Evolutionary conservation across 106 monocot genomes (phyloP), one percentile per base, ranked within the genome.

Genomic region (Cymbidium sinense): DNA sequence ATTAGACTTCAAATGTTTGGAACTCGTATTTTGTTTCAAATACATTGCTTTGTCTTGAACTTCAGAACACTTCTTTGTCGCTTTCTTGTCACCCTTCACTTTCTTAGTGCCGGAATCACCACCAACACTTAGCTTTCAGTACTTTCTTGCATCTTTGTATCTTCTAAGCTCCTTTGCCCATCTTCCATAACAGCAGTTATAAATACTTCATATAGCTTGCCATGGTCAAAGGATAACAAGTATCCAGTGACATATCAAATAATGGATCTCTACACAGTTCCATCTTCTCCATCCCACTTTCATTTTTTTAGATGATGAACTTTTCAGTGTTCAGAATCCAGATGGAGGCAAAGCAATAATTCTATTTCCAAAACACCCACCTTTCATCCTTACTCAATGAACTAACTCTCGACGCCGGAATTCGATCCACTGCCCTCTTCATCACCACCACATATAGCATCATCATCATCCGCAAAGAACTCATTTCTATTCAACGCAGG

Each of bases 361-460:
- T 58, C 23, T 58, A 23, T n/a, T 58, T 28, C 7, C 11, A 44
- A 44, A 43, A 13, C 43, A 43, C 27, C 28, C 8, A 21, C 27
- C 23, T 34, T 76, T 34, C 10, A 35, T 29, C 44, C 77, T 90
- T 82, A 94, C 25, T 91, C 94, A 79, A 89, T 77, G 62, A 80
- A 86, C 79, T 91, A 90, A 47, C 87, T 86, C 84, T 93, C 93
- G 30, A 96, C 96, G 35, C 88, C 96, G 7, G 96, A 96, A 86
- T 91, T 88, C 1, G 80, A 76, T 12, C 80, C 95, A 67, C 85
- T 88, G 12, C 77, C 96, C 39, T 82, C 96, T 55, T 76, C 84
- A 29, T 72, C 85, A 69, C 83, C 84, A 19, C 4, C 64, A 43
- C n/a, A 77, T 43, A 70, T 50, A 23, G 18, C 54, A 41, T 77